phyloP scores from a whole-genome alignment of 2,329 filamentous ascomycete species.

The Fusarium sp. region DNA sequence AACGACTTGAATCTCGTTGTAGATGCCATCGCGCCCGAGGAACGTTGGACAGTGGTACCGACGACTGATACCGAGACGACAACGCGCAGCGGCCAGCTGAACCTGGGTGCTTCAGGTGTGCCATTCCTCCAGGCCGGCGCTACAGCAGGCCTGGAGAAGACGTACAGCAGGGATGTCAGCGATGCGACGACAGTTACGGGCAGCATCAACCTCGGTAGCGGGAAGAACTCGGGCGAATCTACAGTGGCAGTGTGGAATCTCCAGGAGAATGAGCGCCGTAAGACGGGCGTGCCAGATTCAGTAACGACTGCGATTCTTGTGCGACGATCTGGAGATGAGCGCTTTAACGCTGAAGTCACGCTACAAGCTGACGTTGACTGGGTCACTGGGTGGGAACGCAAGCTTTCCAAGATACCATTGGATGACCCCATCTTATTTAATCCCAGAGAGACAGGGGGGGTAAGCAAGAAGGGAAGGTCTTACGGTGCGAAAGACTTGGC shows the following conservation, averaged over 20 bases:
- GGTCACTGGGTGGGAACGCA: neutral
- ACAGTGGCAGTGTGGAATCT: neutral
- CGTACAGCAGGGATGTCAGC: neutral
- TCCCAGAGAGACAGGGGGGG: neutral
- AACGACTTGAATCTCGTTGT: neutral
- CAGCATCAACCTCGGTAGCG: neutral
- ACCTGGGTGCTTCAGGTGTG: neutral
- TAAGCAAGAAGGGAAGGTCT: neutral
- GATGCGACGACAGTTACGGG: neutral
- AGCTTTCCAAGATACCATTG: neutral
- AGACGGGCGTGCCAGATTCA: neutral
- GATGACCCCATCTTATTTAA: neutral
- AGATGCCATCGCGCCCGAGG: slow-evolving; percentile 8
- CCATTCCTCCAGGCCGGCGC: neutral
- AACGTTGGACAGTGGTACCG: slow-evolving; percentile 15
- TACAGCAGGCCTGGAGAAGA: neutral
- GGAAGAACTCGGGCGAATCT: neutral
- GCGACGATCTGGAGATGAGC: neutral
- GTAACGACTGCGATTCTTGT: neutral
- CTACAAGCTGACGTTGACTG: neutral
- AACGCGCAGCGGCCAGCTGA: neutral
- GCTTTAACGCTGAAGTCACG: neutral
- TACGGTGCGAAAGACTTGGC: neutral
- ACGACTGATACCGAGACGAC: slow-evolving; percentile 7
- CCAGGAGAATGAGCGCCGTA: neutral